Conservation (phyloP, 495 filamentous ascomycete genomes). For the Neurospora sublineolata region DNA sequence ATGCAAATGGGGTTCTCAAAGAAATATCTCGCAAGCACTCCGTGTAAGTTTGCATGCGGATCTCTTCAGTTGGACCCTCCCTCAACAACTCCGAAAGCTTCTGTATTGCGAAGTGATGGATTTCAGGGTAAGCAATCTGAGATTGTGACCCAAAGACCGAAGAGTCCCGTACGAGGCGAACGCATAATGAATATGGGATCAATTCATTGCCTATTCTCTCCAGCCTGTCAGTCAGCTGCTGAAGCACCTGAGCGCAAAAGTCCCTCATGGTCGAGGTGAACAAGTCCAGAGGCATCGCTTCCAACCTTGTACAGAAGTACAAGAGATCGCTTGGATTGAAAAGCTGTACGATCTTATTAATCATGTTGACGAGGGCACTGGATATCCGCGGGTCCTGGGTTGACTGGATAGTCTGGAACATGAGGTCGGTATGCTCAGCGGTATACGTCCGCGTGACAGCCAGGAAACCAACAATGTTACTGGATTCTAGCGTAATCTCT, state of each 20-base stretch:
- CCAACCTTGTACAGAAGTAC: conserved; percentile 65
- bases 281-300: conserved; percentile 51
- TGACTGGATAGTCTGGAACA: conserved; percentile 75
- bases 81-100: conserved; percentile 42
- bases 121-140: conserved; percentile 30
- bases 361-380: conserved; percentile 66
- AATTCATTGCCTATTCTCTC: conserved; percentile 7
- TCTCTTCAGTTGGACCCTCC: conserved; percentile 21
- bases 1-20: conserved; percentile 26
- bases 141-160: conserved; percentile 30
- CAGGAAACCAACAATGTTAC: conserved; percentile 79
- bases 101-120: conserved; percentile 48
- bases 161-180: conserved; percentile 59
- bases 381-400: conserved; percentile 79
- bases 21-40: conserved; percentile 38
- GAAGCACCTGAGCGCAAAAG: conserved; percentile 36
- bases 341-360: conserved; percentile 51
- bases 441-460: conserved; percentile 70
- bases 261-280: conserved; percentile 43
- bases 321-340: conserved; percentile 44
- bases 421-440: conserved; percentile 57
- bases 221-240: conserved; percentile 15
- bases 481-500: conserved; percentile 69
- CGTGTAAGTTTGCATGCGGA: conserved; percentile 28
- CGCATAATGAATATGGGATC: conserved; percentile 44